These are phyloP conservation scores for Volvox reticuliferus DNA, from an alignment of 139 green algal genomes.

Conservation along the genomic window DNA sequence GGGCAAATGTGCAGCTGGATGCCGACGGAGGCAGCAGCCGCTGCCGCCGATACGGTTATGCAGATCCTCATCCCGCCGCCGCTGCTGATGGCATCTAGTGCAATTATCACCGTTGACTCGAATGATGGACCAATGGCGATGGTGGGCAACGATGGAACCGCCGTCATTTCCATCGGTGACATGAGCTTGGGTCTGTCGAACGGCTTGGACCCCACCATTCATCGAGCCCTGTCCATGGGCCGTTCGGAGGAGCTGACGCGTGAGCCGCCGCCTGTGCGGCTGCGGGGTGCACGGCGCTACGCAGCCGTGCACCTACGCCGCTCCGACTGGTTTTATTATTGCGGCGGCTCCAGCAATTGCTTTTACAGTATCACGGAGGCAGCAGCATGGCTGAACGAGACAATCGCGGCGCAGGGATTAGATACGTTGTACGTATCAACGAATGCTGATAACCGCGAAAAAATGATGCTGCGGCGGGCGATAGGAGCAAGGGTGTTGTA, in stretches of 20 bases:
- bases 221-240: neutral
- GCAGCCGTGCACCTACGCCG: constrained; percentile 34
- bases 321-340: constrained; percentile 50
- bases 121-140: too few relatives aligned
- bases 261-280: neutral
- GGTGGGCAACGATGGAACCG: too few relatives aligned
- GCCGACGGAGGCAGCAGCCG: neutral
- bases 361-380: constrained; percentile 40
- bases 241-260: neutral
- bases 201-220: neutral
- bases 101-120: neutral
- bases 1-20: constrained; percentile 34
- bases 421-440: constrained; percentile 37
- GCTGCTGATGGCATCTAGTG: too few relatives aligned
- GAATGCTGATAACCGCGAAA: constrained; percentile 39
- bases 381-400: constrained; percentile 2
- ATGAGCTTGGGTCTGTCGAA: neutral
- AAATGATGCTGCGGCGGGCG: constrained; percentile 40
- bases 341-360: constrained; percentile 18
- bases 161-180: neutral
- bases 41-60: neutral
- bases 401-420: neutral
- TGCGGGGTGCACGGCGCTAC: constrained; percentile 23
- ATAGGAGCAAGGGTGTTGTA: constrained; percentile 15
- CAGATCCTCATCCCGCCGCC: constrained; percentile 12